Conservation (phyloP, 179 eudicot species). For the Gypsophila paniculata region DNA sequence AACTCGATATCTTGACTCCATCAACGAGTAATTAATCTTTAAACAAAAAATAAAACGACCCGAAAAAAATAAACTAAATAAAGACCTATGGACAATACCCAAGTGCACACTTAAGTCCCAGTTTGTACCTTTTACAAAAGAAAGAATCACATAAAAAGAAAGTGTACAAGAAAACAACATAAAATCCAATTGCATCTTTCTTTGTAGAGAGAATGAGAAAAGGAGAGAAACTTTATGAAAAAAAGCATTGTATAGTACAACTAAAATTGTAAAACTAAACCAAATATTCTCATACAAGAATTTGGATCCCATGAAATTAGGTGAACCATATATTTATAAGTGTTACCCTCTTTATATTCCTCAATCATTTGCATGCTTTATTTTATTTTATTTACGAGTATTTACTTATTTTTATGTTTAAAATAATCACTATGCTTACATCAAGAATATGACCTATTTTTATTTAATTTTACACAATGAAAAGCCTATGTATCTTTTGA, state of each 20-base stretch:
- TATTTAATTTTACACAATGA: neutral
- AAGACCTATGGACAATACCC: neutral
- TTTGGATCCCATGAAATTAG: constrained; percentile 31
- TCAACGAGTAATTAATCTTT: no score
- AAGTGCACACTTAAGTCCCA: neutral
- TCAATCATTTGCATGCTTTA: constrained; percentile 26
- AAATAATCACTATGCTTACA: constrained; percentile 18
- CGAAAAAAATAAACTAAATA: no score
- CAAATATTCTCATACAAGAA: constrained; percentile 27
- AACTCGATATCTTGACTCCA: no score
- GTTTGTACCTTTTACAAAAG: neutral
- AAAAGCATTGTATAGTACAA: constrained; percentile 13
- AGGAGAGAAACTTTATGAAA: constrained; percentile 25
- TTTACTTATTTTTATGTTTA: neutral
- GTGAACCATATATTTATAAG: constrained; percentile 26
- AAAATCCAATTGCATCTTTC: constrained; percentile 31
- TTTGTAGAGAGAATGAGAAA: constrained; percentile 7
- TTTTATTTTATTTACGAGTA: constrained; percentile 3
- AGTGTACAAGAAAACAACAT: constrained; percentile 29
- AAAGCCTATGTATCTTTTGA: constrained; percentile 7
- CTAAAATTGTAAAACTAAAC: constrained; percentile 12
- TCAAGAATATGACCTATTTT: constrained; percentile 19
- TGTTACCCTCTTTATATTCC: constrained; percentile 17
- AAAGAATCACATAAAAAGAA: neutral
- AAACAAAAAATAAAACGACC: no score